Percentiles rank a stretch among this genome's conserved stretches.
Evolutionary conservation across 176 grass and related monocot genomes (phyloP).

Genomic region (Puya raimondii): DNA sequence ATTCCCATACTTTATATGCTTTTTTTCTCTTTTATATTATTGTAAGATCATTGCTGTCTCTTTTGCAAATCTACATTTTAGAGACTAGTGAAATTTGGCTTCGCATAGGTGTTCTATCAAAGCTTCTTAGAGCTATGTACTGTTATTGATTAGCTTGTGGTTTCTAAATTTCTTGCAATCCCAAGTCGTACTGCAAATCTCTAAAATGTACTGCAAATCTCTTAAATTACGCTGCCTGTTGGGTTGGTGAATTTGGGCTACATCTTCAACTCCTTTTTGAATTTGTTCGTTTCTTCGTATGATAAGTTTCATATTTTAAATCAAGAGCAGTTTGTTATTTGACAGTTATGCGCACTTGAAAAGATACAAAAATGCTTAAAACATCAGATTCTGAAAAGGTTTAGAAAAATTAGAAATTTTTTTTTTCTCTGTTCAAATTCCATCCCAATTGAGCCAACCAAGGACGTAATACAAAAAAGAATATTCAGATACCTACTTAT

Average conservation of each 20-base stretch:
- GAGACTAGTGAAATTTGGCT: neutral
- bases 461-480: too few species aligned
- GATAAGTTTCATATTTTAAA: too few species aligned
- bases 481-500: too few species aligned
- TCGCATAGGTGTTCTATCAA: neutral
- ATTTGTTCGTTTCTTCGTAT: too few species aligned
- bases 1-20: neutral
- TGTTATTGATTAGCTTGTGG: neutral
- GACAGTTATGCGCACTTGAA: too few species aligned
- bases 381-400: too few species aligned
- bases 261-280: too few species aligned
- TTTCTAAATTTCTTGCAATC: neutral
- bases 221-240: neutral
- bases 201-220: neutral
- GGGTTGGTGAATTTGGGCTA: neutral
- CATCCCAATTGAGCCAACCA: too few species aligned
- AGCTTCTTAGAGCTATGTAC: neutral
- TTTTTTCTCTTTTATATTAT: conserved; percentile 6
- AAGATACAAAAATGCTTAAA: too few species aligned
- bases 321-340: too few species aligned
- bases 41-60: neutral
- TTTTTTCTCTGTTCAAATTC: too few species aligned
- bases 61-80: conserved; percentile 3
- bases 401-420: too few species aligned
- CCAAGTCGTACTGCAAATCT: neutral